Conservation (phyloP, 371 early-diverging fungal genomes). For the Amoeboaphelidium occidentale region DNA sequence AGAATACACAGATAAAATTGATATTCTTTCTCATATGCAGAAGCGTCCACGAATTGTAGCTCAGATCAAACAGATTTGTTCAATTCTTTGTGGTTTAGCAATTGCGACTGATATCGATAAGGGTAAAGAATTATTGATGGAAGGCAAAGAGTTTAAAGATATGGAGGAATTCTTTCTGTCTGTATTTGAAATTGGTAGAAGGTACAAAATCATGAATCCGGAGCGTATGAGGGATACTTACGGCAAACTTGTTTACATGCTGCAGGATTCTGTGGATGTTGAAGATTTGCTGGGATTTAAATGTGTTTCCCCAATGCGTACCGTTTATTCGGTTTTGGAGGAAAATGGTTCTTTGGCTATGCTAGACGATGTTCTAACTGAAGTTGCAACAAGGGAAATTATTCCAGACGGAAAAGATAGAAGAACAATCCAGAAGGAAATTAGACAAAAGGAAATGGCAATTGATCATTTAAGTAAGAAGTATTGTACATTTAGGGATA, state of each 20-base stretch:
- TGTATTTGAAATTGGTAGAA: conserved; percentile 70
- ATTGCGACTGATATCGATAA: conserved; percentile 21
- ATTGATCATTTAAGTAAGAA: conserved; percentile 56
- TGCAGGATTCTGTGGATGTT: neutral
- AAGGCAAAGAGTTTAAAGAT: conserved; percentile 50
- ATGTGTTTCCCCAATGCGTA: conserved; percentile 56
- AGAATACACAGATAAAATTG: conserved; percentile 76
- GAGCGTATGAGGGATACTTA: conserved; percentile 46
- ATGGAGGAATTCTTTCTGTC: conserved; percentile 17
- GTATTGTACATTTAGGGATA: conserved; percentile 29
- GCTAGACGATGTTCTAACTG: conserved; percentile 49
- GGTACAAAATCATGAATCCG: conserved; percentile 94
- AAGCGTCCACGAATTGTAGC: conserved; percentile 68
- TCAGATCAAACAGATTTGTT: conserved; percentile 84
- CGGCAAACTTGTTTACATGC: neutral
- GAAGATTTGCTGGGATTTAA: conserved; percentile 58
- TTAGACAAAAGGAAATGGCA: conserved; percentile 65
- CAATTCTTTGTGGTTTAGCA: conserved; percentile 68
- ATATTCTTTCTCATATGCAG: conserved; percentile 38
- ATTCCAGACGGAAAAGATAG: conserved; percentile 47
- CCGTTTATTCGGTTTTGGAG: conserved; percentile 46
- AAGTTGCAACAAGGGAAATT: conserved; percentile 71
- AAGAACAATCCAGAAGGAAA: conserved; percentile 50
- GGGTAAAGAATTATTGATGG: conserved; percentile 69
- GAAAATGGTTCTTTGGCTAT: conserved; percentile 32